Evolutionary conservation across 106 monocot genomes (phyloP).

Genomic region (Dendrobium officinale): DNA sequence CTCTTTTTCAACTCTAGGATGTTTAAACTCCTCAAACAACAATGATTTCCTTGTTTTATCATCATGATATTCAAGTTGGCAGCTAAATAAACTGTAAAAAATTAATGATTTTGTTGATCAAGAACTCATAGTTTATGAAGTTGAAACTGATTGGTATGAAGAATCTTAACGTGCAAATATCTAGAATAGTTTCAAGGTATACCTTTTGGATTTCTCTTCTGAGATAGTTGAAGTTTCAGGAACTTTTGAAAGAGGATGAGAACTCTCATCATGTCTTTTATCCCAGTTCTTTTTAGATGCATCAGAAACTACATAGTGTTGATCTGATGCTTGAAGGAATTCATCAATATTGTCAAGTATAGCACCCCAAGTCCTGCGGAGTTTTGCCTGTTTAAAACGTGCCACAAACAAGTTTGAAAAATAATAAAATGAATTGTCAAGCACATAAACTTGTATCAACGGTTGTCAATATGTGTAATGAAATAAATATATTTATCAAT

Average conservation of each 20-base stretch:
- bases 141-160: background rate
- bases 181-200: background rate
- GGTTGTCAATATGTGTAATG: too few relatives aligned
- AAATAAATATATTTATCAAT: too few relatives aligned
- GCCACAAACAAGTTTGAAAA: background rate
- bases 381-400: constrained; percentile 14
- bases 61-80: constrained; percentile 4
- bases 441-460: too few relatives aligned
- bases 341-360: constrained; percentile 13
- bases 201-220: constrained; percentile 3
- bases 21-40: constrained; percentile 8
- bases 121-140: background rate
- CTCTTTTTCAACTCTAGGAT: constrained; percentile 5
- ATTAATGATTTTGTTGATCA: background rate
- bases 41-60: constrained; percentile 7
- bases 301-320: background rate
- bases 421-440: background rate
- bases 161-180: background rate
- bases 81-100: constrained; percentile 12
- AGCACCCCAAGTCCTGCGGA: constrained; percentile 17
- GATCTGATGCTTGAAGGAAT: constrained; percentile 3
- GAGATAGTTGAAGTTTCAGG: background rate
- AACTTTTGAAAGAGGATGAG: background rate
- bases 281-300: background rate
- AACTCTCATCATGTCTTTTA: background rate